Evolutionary conservation across 805 yeast genomes (phyloP).

Genomic region (Cyberlindnera amylophila): DNA sequence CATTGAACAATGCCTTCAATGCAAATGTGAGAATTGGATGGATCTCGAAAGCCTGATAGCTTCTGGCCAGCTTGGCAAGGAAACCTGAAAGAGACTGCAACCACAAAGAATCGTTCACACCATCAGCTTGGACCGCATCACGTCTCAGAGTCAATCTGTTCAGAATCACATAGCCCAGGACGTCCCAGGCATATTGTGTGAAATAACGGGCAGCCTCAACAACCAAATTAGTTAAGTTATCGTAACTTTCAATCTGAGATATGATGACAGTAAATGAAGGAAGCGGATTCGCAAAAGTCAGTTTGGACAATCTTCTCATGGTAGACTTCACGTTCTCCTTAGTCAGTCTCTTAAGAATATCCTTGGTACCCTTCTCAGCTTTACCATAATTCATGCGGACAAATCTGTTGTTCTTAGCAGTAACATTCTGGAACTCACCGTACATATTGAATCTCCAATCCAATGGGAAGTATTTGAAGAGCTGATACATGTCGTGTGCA

Average conservation of each 20-base stretch:
- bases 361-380: slow-evolving; percentile 78
- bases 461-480: slow-evolving; percentile 51
- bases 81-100: slow-evolving; percentile 77
- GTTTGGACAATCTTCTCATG: slow-evolving; percentile 68
- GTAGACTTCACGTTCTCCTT: slow-evolving; percentile 71
- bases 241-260: slow-evolving; percentile 87
- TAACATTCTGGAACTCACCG: slow-evolving; percentile 65
- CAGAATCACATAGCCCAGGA: slow-evolving; percentile 66
- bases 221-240: slow-evolving; percentile 73
- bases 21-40: slow-evolving; percentile 57
- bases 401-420: slow-evolving; percentile 51
- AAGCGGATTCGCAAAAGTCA: slow-evolving; percentile 73
- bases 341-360: slow-evolving; percentile 73
- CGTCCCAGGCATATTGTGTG: slow-evolving; percentile 81
- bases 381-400: slow-evolving; percentile 57
- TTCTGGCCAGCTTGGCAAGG: slow-evolving; percentile 64
- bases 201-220: slow-evolving; percentile 77
- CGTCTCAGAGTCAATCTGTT: slow-evolving; percentile 70
- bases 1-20: slow-evolving; percentile 57
- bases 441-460: slow-evolving; percentile 72
- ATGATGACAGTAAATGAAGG: slow-evolving; percentile 69
- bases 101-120: slow-evolving; percentile 81
- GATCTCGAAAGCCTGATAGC: slow-evolving; percentile 53
- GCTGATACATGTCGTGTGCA: slow-evolving; percentile 53
- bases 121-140: slow-evolving; percentile 66